Conservation (phyloP, 2,329 filamentous ascomycete species). For the Purpureocillium lavendulum region DNA sequence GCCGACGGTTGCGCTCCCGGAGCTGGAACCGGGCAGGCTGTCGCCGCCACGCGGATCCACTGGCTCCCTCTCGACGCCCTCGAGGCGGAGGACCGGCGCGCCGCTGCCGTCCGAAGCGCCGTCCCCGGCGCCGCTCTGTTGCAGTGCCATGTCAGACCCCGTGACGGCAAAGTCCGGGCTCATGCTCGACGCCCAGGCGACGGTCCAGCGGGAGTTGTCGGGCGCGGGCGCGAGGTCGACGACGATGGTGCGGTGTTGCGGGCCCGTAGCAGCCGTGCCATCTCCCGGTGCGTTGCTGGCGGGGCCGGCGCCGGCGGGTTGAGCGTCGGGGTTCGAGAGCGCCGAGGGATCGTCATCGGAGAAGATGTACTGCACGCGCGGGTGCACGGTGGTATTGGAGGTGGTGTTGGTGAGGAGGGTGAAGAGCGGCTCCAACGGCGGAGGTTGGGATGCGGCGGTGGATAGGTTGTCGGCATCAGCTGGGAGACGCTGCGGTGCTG, state of each 20-base stretch:
- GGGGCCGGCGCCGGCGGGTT: conserved; percentile 48
- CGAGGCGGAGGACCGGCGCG: conserved; percentile 23
- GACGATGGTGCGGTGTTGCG: conserved; percentile 38
- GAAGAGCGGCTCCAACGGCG: conserved; percentile 71
- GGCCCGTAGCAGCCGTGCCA: conserved; percentile 10
- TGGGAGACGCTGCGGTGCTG: background rate
- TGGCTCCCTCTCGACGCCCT: conserved; percentile 29
- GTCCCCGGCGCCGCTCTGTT: conserved; percentile 25
- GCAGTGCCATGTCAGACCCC: conserved; percentile 32
- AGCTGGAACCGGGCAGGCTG: conserved; percentile 18
- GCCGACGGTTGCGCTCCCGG: conserved; percentile 18
- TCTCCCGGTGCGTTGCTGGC: conserved; percentile 5
- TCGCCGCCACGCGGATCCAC: conserved; percentile 17
- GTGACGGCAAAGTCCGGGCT: conserved; percentile 63
- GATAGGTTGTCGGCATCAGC: conserved; percentile 1
- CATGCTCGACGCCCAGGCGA: conserved; percentile 65
- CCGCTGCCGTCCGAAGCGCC: conserved; percentile 14
- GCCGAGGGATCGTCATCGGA: conserved; percentile 79
- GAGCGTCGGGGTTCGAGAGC: conserved; percentile 42
- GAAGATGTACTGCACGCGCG: conserved; percentile 86
- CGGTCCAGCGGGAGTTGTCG: conserved; percentile 35
- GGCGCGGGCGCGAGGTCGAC: conserved; percentile 42
- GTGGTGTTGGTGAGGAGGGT: conserved; percentile 70
- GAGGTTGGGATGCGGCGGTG: conserved; percentile 12
- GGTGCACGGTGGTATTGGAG: conserved; percentile 71